These are phyloP conservation scores for Corylus americana DNA, from an alignment of 306 rosid genomes.

Conservation along the genomic window DNA sequence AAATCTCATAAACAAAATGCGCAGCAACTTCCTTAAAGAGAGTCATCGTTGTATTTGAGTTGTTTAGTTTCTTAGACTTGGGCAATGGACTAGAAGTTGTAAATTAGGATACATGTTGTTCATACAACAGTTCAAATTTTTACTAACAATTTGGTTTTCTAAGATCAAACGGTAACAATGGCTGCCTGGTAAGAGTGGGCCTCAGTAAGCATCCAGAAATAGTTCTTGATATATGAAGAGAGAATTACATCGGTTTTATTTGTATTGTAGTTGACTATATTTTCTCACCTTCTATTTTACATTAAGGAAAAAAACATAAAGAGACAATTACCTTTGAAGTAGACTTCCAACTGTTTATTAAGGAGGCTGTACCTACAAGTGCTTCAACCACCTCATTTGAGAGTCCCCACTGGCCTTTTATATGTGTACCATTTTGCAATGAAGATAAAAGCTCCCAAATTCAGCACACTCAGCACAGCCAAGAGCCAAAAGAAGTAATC, in stretches of 20 bases:
- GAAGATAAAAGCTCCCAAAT: constrained; percentile 41
- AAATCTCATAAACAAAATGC: no score
- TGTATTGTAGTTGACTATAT: not conserved
- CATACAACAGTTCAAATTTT: no score
- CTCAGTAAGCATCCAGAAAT: not conserved
- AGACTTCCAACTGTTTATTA: not conserved
- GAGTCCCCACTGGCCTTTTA: constrained; percentile 43
- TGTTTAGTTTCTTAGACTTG: no score
- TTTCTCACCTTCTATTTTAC: not conserved
- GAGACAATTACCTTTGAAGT: not conserved
- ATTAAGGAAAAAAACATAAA: not conserved
- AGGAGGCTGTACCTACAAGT: not conserved
- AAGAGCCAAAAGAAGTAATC: constrained; percentile 52
- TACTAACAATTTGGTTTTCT: no score
- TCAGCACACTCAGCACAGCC: constrained; percentile 42
- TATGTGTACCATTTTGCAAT: constrained; percentile 58
- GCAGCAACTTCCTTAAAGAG: no score
- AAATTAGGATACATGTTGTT: no score
- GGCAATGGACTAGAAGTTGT: no score
- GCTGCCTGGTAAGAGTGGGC: no score
- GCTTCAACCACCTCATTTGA: constrained; percentile 26
- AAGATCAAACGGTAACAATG: no score
- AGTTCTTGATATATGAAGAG: not conserved
- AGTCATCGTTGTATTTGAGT: no score
- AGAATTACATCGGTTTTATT: not conserved